Evolutionary conservation across 345 rosid genomes (phyloP).

Genomic region (Heritiera fomes): DNA sequence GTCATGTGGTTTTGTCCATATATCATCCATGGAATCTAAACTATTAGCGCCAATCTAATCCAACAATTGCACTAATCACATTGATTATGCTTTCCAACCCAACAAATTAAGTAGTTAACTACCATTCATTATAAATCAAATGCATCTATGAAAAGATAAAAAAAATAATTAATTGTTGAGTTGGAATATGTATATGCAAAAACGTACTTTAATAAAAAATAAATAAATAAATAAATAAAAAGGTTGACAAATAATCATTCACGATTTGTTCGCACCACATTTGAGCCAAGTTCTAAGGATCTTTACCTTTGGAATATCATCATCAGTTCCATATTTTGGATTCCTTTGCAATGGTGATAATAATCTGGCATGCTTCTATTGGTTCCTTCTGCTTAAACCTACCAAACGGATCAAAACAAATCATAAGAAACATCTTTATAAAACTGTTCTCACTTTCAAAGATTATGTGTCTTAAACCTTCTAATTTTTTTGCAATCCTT

Average conservation of each 20-base stretch:
- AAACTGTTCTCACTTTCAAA: background rate
- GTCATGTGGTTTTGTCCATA: background rate
- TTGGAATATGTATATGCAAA: background rate
- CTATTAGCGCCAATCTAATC: conserved; percentile 7
- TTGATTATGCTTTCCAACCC: background rate
- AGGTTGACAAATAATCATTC: background rate
- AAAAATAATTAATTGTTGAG: background rate
- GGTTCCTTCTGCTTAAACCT: background rate
- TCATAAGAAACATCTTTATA: background rate
- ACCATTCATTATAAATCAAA: background rate
- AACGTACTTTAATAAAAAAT: too few relatives aligned
- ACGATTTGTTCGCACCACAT: background rate
- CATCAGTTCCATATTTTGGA: background rate
- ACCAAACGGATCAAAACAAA: conserved; percentile 1
- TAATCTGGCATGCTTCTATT: background rate
- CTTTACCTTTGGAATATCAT: conserved; percentile 26
- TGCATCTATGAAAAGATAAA: background rate
- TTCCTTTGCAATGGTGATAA: background rate
- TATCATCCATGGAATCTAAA: conserved; percentile 5
- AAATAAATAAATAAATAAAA: background rate
- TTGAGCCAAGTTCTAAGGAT: conserved; percentile 25
- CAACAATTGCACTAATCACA: background rate
- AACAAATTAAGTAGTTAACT: background rate
- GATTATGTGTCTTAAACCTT: background rate
- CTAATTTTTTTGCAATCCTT: background rate